Evolutionary conservation across 345 rosid species (phyloP).

Genomic region (Eucalyptus dawsonii): DNA sequence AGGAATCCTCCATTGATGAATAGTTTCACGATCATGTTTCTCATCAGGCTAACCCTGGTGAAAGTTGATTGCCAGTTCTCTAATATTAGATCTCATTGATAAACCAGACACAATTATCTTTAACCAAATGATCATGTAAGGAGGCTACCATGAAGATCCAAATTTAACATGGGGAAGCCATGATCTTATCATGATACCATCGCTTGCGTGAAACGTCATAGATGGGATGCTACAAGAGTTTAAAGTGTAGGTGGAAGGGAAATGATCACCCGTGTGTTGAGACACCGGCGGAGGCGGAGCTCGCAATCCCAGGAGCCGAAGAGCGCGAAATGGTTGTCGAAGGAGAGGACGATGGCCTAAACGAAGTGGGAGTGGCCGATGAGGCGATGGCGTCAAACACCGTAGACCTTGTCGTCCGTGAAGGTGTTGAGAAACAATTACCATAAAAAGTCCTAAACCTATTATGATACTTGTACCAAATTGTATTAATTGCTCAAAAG

Average conservation of each 20-base stretch:
- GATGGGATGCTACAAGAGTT: neutral
- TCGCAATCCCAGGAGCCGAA: constrained; percentile 92
- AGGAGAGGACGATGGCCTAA: constrained; percentile 79
- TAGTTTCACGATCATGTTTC: neutral
- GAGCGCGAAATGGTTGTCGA: constrained; percentile 77
- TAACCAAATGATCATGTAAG: neutral
- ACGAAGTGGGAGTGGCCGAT: constrained; percentile 86
- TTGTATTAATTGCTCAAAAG: neutral
- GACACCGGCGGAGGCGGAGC: constrained; percentile 61
- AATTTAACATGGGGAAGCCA: neutral
- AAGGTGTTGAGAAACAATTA: neutral
- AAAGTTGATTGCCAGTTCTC: neutral
- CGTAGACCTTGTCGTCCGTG: constrained; percentile 32
- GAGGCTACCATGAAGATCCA: neutral
- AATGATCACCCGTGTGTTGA: constrained; percentile 39
- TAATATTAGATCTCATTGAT: neutral
- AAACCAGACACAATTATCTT: neutral
- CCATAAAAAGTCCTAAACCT: neutral
- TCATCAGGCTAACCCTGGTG: neutral
- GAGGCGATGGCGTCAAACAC: constrained; percentile 64
- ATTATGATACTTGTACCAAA: too few relatives aligned
- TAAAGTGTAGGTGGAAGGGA: neutral
- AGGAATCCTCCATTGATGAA: neutral
- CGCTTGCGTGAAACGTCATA: neutral
- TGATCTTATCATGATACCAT: neutral